Evolutionary conservation across 1,139 yeast genomes (phyloP), one percentile per base, ranked within the genome.

Genomic region (Diutina neorugosa): DNA sequence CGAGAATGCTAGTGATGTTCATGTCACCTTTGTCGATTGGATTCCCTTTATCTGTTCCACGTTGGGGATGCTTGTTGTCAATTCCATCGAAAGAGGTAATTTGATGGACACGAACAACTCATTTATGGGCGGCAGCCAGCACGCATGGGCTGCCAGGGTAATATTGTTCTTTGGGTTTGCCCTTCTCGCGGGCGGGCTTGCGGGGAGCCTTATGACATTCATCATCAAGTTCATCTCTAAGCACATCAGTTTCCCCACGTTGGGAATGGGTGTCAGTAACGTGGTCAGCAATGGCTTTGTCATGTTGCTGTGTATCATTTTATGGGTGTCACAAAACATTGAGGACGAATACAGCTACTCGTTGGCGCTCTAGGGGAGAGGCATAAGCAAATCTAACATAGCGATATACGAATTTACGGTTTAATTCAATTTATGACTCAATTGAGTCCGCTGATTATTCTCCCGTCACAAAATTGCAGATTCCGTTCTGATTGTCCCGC

Each of bases 261-360:
- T 91, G 55, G 93, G 94, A 5, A 91, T 93, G 96, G 99, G 98
- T 16, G 80, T 90, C 27, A 83, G 89, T 57, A 93, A 93, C 66
- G 90, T 93, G 52, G 77, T 86, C 25, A 82, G 91, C 54, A 90
- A 93, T 63, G 80, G 81, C 5, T 75, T 86, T 57, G 81, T 93
- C 43, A 86, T 91, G 89, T 70, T 88, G 61, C 87, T 96, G 70
- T 90, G 97, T 66, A 81, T 89, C 54, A 75, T 84, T 5, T 73
- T 93, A 61, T 93, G 98, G 98, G 73, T 91, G 57, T 89, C 96
- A 16, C 98, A 91, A 67, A 91, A 90, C 65, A 83, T 90, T 56
- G 97, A 93, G 66, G 98, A 91, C 64, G 98, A 91, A 68, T 91
- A 90, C 69, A 86, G 95, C 59, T 91, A 93, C 66, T 86, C 96